phyloP scores from a whole-genome alignment of 2,329 filamentous ascomycete genomes.

The Blastomyces parvus region DNA sequence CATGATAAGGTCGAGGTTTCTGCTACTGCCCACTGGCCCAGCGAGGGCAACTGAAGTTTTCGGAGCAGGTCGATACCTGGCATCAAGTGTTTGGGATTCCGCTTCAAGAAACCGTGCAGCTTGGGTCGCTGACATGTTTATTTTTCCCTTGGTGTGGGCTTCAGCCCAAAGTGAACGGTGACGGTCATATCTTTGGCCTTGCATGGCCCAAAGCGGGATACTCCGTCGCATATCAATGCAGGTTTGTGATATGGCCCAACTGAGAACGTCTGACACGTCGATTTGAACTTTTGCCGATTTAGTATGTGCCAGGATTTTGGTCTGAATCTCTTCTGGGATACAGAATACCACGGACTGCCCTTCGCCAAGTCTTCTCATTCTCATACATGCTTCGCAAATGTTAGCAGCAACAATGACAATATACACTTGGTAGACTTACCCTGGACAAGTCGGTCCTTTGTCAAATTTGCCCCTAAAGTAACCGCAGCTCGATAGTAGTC shows the following conservation, averaged over 20 bases:
- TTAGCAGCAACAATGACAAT: conserved; percentile 43
- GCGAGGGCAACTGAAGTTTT: conserved; percentile 16
- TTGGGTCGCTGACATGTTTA: conserved; percentile 38
- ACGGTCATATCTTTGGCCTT: conserved; percentile 34
- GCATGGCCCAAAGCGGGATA: conserved; percentile 50
- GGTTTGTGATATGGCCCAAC: conserved; percentile 51
- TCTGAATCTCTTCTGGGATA: conserved; percentile 48
- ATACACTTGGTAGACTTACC: conserved; percentile 46
- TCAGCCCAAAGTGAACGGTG: conserved; percentile 10
- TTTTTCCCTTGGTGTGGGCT: background rate
- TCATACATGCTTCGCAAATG: conserved; percentile 48
- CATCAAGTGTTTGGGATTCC: conserved; percentile 3
- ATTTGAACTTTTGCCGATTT: conserved; percentile 24
- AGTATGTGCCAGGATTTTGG: conserved; percentile 37
- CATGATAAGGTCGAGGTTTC: background rate
- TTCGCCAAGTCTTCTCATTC: conserved; percentile 57
- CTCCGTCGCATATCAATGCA: conserved; percentile 40
- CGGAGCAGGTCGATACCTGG: conserved; percentile 15
- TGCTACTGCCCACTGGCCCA: too few relatives aligned
- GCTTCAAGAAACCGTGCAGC: conserved; percentile 7
- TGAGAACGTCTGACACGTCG: conserved; percentile 45
- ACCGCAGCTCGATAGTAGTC: conserved; percentile 52
- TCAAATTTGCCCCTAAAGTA: conserved; percentile 54
- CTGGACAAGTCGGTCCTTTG: conserved; percentile 61
- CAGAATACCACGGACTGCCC: conserved; percentile 56